phyloP scores from a whole-genome alignment of 2,329 filamentous ascomycete genomes.

The Neofusicoccum ribis region DNA sequence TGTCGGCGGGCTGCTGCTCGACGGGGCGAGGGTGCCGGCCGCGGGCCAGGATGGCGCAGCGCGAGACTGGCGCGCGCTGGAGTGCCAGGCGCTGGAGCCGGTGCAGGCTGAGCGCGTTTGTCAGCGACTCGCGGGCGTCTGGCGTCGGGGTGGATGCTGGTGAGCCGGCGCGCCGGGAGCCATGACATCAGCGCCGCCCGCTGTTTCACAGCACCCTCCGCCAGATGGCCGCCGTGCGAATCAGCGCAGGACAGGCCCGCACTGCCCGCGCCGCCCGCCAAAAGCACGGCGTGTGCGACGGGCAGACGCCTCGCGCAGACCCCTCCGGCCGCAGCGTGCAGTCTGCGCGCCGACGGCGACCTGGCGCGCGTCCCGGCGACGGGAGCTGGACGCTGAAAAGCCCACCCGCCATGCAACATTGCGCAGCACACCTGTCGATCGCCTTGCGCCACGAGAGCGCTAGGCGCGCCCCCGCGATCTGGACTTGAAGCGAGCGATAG shows the following conservation, averaged over 20 bases:
- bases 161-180: not conserved
- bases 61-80: no score
- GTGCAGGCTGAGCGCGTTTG: not conserved
- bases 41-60: no score
- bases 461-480: constrained; percentile 6
- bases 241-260: not conserved
- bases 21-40: not conserved
- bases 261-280: not conserved
- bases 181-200: not conserved
- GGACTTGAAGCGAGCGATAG: not conserved
- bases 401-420: not conserved
- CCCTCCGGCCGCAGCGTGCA: not conserved
- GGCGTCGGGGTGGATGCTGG: not conserved
- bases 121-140: not conserved
- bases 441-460: constrained; percentile 3
- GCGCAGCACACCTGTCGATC: not conserved
- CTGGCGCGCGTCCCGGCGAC: not conserved
- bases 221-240: no score
- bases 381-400: not conserved
- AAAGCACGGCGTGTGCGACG: not conserved
- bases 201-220: no score
- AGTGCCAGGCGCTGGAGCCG: no score
- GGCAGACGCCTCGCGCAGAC: not conserved
- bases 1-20: not conserved
- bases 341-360: no score